phyloP scores from a whole-genome alignment of 176 grass and related monocot species.

The Musa schizocarpa region DNA sequence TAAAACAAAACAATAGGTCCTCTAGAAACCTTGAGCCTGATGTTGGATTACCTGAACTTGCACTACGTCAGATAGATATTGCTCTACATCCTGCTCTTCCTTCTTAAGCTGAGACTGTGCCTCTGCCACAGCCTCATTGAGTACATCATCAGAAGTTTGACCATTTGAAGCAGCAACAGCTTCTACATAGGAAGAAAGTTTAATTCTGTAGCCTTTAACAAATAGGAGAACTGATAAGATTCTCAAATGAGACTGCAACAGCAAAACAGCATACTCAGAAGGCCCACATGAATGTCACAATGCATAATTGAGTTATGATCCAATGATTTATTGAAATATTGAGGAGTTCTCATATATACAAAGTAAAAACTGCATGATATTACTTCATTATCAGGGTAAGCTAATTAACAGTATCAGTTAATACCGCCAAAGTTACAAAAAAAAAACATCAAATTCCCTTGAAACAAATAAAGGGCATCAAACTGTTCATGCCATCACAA shows the following conservation, averaged over 20 bases:
- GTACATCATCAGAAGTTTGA: constrained; percentile 29
- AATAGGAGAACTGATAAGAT: too few species aligned
- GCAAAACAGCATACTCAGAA: not conserved
- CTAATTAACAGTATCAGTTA: too few species aligned
- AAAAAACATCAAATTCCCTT: not conserved
- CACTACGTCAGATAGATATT: constrained; percentile 69
- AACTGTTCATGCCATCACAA: not conserved
- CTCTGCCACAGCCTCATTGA: constrained; percentile 38
- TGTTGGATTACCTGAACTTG: constrained; percentile 61
- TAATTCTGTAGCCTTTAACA: not conserved
- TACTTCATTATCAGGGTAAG: too few species aligned
- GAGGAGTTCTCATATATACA: too few species aligned
- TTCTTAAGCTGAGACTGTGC: constrained; percentile 55
- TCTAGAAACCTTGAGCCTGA: not conserved
- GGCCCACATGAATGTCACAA: not conserved
- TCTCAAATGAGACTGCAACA: not conserved
- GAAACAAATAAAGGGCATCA: not conserved
- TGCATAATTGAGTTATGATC: not conserved
- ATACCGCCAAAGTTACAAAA: too few species aligned
- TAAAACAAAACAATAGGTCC: constrained; percentile 7
- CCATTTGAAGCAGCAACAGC: constrained; percentile 27
- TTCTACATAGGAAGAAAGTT: constrained; percentile 16
- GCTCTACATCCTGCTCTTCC: constrained; percentile 60
- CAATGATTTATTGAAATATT: not conserved
- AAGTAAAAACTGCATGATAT: too few species aligned